These are phyloP conservation scores for Jacaranda copaia DNA, from an alignment of 257 asterid genomes.

Conservation along the genomic window DNA sequence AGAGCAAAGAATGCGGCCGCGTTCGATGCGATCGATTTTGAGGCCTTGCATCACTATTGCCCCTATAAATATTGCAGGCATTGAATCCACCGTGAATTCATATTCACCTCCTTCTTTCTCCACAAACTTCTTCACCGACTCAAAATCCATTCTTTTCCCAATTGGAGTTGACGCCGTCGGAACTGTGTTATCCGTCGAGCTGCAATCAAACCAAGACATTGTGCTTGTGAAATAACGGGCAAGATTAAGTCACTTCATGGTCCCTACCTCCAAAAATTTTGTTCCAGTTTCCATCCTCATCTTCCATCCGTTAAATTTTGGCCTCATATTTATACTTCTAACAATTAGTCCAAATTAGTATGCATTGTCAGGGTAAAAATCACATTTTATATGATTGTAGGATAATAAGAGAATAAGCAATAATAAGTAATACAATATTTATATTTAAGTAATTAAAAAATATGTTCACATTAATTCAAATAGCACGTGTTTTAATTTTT, in stretches of 20 bases:
- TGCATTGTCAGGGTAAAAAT: too few species aligned
- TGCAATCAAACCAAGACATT: neutral
- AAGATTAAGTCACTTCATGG: neutral
- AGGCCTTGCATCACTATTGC: conserved; percentile 73
- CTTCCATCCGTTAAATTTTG: conserved; percentile 1
- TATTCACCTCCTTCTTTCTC: conserved; percentile 55
- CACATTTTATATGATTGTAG: too few species aligned
- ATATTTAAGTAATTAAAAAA: too few species aligned
- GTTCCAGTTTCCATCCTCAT: neutral
- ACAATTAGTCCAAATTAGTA: neutral
- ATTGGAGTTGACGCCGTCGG: neutral
- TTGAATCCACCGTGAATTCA: conserved; percentile 60
- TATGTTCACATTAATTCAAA: too few species aligned
- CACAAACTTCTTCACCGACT: conserved; percentile 57
- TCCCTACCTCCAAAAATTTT: neutral
- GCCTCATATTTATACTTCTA: neutral
- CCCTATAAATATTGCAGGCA: conserved; percentile 68
- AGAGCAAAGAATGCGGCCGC: conserved; percentile 76
- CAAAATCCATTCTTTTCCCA: conserved; percentile 56
- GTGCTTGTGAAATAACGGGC: neutral
- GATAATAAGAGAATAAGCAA: too few species aligned
- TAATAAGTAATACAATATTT: too few species aligned
- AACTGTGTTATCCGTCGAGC: neutral
- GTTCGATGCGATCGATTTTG: conserved; percentile 63
- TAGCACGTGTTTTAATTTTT: too few species aligned